Percentiles rank a stretch among this genome's conserved stretches.
Evolutionary conservation across 257 asterid genomes (phyloP).

Genomic region (Striga asiatica): DNA sequence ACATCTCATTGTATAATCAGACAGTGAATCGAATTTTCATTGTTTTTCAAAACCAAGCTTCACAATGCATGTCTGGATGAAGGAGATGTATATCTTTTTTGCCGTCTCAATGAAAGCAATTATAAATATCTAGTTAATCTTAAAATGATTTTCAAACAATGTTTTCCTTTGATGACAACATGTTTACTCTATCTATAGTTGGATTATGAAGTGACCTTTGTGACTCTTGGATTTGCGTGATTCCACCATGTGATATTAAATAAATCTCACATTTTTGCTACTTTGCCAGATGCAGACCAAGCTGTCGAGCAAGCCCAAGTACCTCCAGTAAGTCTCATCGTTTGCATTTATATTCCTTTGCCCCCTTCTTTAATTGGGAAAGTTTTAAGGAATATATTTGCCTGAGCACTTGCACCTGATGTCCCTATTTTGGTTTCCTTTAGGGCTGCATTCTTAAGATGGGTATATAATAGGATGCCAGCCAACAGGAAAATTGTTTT

Average conservation of each 20-base stretch:
- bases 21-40: slow-evolving; percentile 9
- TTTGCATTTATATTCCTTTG: slow-evolving; percentile 1
- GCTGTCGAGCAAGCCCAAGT: slow-evolving; percentile 28
- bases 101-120: background rate
- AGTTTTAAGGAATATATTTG: background rate
- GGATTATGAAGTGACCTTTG: background rate
- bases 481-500: background rate
- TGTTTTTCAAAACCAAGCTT: slow-evolving; percentile 7
- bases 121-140: slow-evolving; percentile 1
- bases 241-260: slow-evolving; percentile 5
- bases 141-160: background rate
- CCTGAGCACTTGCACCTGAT: background rate
- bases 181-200: background rate
- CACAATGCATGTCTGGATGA: background rate
- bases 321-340: slow-evolving; percentile 33
- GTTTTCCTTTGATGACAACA: background rate
- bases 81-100: background rate
- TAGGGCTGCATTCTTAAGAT: background rate
- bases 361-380: slow-evolving; percentile 3
- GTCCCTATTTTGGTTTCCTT: background rate
- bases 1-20: background rate
- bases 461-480: background rate
- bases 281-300: slow-evolving; percentile 41
- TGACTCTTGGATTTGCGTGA: slow-evolving; percentile 14
- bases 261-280: slow-evolving; percentile 10